Evolutionary conservation across 306 rosid genomes (phyloP).

Genomic region (Prunus armeniaca): DNA sequence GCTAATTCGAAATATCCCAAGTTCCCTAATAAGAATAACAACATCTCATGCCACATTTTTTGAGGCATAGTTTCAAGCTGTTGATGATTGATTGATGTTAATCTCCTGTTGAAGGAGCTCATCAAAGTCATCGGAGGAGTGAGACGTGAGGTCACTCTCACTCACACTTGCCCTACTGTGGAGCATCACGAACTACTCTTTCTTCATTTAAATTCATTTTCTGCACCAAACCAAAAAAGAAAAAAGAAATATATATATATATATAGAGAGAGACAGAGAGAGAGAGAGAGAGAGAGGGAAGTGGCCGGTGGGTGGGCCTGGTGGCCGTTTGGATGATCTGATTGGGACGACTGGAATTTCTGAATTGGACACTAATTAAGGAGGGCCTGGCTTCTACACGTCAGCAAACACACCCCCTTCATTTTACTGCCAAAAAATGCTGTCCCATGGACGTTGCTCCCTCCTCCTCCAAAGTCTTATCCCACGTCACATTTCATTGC

Average conservation of each 20-base stretch:
- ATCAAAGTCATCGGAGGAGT: neutral
- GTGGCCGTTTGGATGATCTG: constrained; percentile 18
- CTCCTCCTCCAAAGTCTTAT: constrained; percentile 17
- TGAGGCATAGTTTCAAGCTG: neutral
- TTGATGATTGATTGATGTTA: neutral
- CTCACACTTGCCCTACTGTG: neutral
- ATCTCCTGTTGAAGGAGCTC: neutral
- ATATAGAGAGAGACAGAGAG: neutral
- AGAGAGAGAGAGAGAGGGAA: no score
- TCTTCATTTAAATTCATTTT: neutral
- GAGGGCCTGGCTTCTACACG: constrained; percentile 10
- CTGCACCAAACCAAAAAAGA: neutral
- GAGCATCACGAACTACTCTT: neutral
- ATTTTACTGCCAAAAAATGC: constrained; percentile 21
- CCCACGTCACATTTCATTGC: constrained; percentile 25
- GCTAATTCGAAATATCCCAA: no score
- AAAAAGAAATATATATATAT: neutral
- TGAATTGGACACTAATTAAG: constrained; percentile 18
- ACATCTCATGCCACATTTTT: neutral
- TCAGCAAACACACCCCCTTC: constrained; percentile 39
- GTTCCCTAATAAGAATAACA: neutral
- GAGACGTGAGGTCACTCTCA: neutral
- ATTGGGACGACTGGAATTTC: constrained; percentile 26
- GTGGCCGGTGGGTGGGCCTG: constrained; percentile 4
- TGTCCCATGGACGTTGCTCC: constrained; percentile 1